Base-by-base conservation (phyloP, 1,284 basidiomycete species). In the Trametes versicolor region DNA sequence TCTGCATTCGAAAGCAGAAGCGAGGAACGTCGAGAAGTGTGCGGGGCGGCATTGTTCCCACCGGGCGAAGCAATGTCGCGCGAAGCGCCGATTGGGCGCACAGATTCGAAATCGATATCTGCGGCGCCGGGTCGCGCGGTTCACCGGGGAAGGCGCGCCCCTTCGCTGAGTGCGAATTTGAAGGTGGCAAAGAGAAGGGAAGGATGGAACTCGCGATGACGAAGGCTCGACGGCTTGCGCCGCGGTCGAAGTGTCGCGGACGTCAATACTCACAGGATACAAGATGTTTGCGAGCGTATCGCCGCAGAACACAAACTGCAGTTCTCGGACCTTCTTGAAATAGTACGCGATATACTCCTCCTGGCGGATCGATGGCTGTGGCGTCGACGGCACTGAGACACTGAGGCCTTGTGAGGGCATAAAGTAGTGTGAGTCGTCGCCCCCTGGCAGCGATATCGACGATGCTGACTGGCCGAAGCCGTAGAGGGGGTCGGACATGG, bases 331-430 rank as follows among this genome's bases (percentile, higher is more conserved):
- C 66, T 87, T 82, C 62, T 86, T 83, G 71, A 92, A 91, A 75
- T 90, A 92, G 74, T 91, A 89, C 70, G 86, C 78, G 58, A 90
- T 82, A 68, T 88, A 83, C 51, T 87, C 83, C 12, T 73, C 71
- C 47, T 63, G 60, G 62, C 48, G 66, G 55, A 60, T 51, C 37
- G 58, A 52, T 37, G 61, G 34, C 49, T 63, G 39, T 29, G 63
- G 67, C 9, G 63, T 62, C 3, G 67, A 53, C 32, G 70, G 50
- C 23, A 32, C 61, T 23, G 70, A 59, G 50, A 66, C 61, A 9
- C 64, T 48, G 41, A 72, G 50, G 32, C 62, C 60, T 21, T 68
- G 65, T 6, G 57, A 49, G 41, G 68, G 56, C 56, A 52, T 68
- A 23, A 36, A 37, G 37, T 70, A 71, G 15, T 63, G 60, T 55